Conservation (phyloP, 2,329 filamentous ascomycete genomes). For the Orbilia blumenaviensis region DNA sequence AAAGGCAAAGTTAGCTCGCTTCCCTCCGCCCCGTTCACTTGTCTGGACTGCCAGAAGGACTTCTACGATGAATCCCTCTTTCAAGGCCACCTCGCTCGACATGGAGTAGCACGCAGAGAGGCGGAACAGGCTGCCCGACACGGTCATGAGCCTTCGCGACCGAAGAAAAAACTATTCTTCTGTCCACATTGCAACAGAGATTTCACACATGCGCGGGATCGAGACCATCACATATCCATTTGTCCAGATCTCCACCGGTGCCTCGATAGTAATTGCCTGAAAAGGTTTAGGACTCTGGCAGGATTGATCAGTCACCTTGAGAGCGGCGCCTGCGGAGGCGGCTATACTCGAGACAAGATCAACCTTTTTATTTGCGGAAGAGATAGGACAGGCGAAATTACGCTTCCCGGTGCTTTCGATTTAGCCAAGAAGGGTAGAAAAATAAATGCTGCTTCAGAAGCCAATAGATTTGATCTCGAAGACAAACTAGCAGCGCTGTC, state of each 20-base stretch:
- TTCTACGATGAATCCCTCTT: neutral
- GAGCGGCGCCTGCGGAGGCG: neutral
- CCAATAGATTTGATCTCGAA: neutral
- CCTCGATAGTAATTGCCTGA: neutral
- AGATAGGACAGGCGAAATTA: neutral
- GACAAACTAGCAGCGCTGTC: too few species aligned
- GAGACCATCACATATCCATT: neutral
- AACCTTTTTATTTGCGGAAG: neutral
- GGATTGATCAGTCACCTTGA: constrained; percentile 1
- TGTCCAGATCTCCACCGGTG: neutral
- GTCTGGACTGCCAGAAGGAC: neutral
- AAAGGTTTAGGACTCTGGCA: neutral
- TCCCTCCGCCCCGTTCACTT: neutral
- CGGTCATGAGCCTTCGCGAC: too few species aligned
- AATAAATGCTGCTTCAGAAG: neutral
- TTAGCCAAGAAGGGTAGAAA: neutral
- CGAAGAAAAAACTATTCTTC: neutral
- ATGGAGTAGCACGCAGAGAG: neutral
- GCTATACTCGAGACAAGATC: neutral
- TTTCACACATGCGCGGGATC: neutral
- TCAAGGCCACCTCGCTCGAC: neutral
- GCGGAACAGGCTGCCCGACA: too few species aligned
- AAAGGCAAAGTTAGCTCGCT: neutral
- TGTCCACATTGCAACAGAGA: neutral
- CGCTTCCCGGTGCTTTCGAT: neutral